Conservation (phyloP, 345 rosid genomes). For the Hevea brasiliensis region DNA sequence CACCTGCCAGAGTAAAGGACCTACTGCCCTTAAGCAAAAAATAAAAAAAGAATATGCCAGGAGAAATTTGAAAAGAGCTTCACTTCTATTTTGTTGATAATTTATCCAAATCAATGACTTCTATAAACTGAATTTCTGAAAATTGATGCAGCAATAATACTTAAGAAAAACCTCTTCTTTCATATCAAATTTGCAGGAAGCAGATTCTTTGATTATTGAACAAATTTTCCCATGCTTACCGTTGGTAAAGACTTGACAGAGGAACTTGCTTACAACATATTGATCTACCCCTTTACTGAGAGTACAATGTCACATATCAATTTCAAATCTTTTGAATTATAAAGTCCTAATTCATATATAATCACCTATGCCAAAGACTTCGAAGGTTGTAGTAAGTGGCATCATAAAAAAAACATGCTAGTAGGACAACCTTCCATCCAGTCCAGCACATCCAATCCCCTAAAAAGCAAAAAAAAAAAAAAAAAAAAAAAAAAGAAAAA, state of each 20-base stretch:
- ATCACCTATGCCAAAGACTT: constrained; percentile 84
- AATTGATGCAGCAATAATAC: constrained; percentile 16
- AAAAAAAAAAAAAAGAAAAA: too few species aligned
- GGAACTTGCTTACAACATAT: constrained; percentile 80
- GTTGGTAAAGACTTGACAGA: constrained; percentile 60
- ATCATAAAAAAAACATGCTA: constrained; percentile 83
- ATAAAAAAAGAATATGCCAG: neutral
- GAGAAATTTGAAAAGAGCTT: constrained; percentile 6
- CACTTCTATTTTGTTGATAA: neutral
- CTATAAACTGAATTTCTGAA: neutral
- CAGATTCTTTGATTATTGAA: constrained; percentile 73
- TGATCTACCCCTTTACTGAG: constrained; percentile 96
- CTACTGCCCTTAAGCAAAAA: constrained; percentile 7
- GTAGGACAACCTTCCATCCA: constrained; percentile 78
- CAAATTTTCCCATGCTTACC: constrained; percentile 45
- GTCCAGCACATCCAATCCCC: constrained; percentile 98
- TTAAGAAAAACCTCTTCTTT: constrained; percentile 74
- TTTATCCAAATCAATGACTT: constrained; percentile 5
- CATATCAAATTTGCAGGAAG: constrained; percentile 78
- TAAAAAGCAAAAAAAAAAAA: too few species aligned
- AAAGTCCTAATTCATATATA: constrained; percentile 1
- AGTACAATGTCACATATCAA: constrained; percentile 23
- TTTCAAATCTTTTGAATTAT: constrained; percentile 3
- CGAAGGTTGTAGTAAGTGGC: constrained; percentile 78
- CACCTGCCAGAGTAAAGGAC: constrained; percentile 55